Evolutionary conservation across 2,329 filamentous ascomycete genomes (phyloP), one percentile per base, ranked within the genome.

Genomic region (Aspergillus fijiensis): DNA sequence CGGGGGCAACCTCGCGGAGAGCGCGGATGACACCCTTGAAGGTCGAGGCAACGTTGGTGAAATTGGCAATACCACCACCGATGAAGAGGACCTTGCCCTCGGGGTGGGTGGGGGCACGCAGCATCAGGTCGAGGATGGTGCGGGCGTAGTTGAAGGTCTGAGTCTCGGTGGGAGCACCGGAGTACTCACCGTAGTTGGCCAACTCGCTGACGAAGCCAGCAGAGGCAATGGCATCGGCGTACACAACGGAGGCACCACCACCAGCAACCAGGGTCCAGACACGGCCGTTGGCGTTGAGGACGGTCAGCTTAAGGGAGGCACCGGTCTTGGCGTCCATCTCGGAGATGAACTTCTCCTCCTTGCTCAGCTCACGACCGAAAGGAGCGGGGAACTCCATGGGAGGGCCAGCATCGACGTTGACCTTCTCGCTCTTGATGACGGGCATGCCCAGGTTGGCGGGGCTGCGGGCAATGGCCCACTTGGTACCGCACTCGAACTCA

Each of bases 1-100:
- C 85, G 65, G 88, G 87, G 62, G 93, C 86, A 70, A 94, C 92
- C 81, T 98, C 95, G 68, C 94, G 89, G 67, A 99, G 87, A 62
- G 95, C 95, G 70, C 92, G 90, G 78, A 99, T 99, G 79, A 99
- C 94, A 84, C 95, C 95, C 87, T 99, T 99, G 90, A 99, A 99
- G 66, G 95, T 99, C 72, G 90, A 95, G 63, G 95, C 95, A 58
- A 99, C 95, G 82, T 98, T 99, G 85, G 95, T 99, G 85, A 99
- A 99, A 89, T 99, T 99, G 85, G 95, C 95, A 86, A 99, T 99
- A 86, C 95, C 95, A 83, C 95, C 95, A 80, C 95, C 95, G 69
- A 99, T 98, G 87, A 99, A 99, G 67, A 99, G 89, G 57, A 99
- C 92, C 87, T 98, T 99, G 84, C 95, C 95, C 74, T 97, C 89